Conservation (phyloP, 768 basidiomycete genomes). For the Tricholomella constricta region DNA sequence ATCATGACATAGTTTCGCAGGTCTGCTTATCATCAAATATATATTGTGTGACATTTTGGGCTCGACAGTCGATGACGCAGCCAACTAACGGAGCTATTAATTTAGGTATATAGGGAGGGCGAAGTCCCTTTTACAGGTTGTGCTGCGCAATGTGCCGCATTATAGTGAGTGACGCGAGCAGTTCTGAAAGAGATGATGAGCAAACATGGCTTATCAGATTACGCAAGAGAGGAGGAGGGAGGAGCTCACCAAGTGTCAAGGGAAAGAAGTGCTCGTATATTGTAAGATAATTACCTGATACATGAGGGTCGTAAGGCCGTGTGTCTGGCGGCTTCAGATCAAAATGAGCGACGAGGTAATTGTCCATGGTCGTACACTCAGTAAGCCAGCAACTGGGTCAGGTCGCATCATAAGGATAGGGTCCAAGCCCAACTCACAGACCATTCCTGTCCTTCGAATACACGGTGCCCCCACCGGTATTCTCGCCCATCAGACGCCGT, state of each 20-base stretch:
- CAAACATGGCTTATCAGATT: background rate
- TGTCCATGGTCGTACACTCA: slow-evolving; percentile 9
- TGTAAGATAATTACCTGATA: slow-evolving; percentile 17
- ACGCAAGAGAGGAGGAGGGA: background rate
- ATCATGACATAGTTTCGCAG: background rate
- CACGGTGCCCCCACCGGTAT: slow-evolving; percentile 66
- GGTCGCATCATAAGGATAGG: background rate
- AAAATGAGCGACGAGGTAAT: slow-evolving; percentile 11
- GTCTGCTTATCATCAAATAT: background rate
- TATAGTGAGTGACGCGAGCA: slow-evolving; percentile 8
- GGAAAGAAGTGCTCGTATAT: slow-evolving; percentile 13
- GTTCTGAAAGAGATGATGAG: background rate
- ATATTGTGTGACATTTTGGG: no score
- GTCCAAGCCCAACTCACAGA: slow-evolving; percentile 52
- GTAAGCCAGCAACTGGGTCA: background rate
- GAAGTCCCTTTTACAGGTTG: slow-evolving; percentile 29
- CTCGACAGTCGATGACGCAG: no score
- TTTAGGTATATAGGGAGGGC: background rate
- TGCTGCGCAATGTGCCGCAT: slow-evolving; percentile 57
- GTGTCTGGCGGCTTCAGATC: slow-evolving; percentile 2
- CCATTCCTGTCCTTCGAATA: slow-evolving; percentile 68
- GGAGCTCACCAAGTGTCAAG: slow-evolving; percentile 10
- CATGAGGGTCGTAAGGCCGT: slow-evolving; percentile 7
- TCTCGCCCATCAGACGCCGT: slow-evolving; percentile 67
- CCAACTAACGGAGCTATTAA: background rate